Evolutionary conservation across 2,329 filamentous ascomycete species (phyloP).

Genomic region (Plectosphaerella cucumerina): DNA sequence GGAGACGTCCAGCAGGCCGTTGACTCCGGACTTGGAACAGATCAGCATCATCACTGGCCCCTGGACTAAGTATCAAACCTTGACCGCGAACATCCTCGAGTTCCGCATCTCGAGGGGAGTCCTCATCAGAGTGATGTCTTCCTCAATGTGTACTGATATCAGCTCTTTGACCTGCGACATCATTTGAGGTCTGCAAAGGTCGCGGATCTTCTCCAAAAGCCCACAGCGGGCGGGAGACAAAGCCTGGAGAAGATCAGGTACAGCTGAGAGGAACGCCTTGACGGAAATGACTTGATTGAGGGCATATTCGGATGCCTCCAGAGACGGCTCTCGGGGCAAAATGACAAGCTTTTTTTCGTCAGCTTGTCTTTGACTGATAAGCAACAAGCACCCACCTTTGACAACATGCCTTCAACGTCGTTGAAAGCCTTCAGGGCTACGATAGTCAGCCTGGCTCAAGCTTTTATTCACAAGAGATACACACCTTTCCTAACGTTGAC

Average conservation of each 20-base stretch:
- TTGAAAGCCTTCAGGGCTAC: conserved; percentile 68
- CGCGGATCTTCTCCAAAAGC: conserved; percentile 63
- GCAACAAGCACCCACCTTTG: conserved; percentile 51
- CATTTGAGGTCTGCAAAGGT: conserved; percentile 62
- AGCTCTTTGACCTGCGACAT: conserved; percentile 56
- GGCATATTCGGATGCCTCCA: conserved; percentile 70
- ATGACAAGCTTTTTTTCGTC: conserved; percentile 62
- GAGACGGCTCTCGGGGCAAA: conserved; percentile 60
- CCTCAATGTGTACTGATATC: conserved; percentile 70
- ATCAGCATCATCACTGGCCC: conserved; percentile 9
- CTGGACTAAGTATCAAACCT: conserved; percentile 36
- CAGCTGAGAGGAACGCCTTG: conserved; percentile 71
- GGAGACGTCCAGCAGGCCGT: conserved; percentile 82
- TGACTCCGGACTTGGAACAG: conserved; percentile 62
- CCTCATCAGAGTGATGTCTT: conserved; percentile 73
- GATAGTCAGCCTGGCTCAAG: conserved; percentile 13
- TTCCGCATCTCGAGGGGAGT: conserved; percentile 82
- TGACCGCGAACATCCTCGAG: conserved; percentile 86
- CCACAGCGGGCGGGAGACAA: conserved; percentile 60
- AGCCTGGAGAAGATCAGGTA: conserved; percentile 64
- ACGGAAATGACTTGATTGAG: conserved; percentile 85
- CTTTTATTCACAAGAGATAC: background rate
- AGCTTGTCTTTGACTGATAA: background rate
- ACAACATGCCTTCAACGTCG: conserved; percentile 77
- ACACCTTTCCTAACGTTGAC: conserved; percentile 66